Evolutionary conservation across 2,329 filamentous ascomycete genomes (phyloP), one percentile per base, ranked within the genome.

Genomic region (Sporothrix curviconia): DNA sequence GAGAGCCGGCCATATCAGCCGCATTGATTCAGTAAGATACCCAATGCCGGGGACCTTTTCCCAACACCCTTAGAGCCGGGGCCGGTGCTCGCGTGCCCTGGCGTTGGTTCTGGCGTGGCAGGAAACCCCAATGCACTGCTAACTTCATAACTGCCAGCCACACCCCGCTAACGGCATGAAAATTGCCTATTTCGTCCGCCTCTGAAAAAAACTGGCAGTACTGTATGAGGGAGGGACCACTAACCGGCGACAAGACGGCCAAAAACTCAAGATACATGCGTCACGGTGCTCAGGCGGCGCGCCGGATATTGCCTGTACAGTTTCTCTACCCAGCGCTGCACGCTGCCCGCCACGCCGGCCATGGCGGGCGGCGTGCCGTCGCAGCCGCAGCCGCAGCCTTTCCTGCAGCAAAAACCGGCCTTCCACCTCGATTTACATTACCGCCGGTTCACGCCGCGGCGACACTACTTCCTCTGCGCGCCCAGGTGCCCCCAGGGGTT

Each of bases 301-400:
- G 25, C 66, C 70, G 28, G n/a, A n/a, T n/a, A n/a, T 63, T 73
- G 43, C 70, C 74, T 57, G 69, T 78, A 3, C 71, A 75, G 3
- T 81, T 82, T 62, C 73, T 82, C 4, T 81, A 81, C 56, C 79
- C 79, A 9, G 73, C 73, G 0, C 63, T 32, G 25, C 50, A 50
- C 3, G 7, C 42, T 17, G 14, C 39, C 30, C 49, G 58, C 32
- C 39, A 37, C 44, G 49, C 49, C 11, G 47, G 53, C 14, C 49
- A 53, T 28, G 19, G 49, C 37, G 24, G 37, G 24, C 40, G 36
- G 11, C 50, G 50, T 7, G 52, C 56, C 2, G 66, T 67, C 44
- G 61, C 63, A 56, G 62, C 64, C 47, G 63, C 28, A 12, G 64
- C 61, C 7, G 64, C 61, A 62, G 58, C 43, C 57, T 52, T 42